Conservation (phyloP, 2,329 filamentous ascomycete genomes). For the Cyphellophora attinorum region DNA sequence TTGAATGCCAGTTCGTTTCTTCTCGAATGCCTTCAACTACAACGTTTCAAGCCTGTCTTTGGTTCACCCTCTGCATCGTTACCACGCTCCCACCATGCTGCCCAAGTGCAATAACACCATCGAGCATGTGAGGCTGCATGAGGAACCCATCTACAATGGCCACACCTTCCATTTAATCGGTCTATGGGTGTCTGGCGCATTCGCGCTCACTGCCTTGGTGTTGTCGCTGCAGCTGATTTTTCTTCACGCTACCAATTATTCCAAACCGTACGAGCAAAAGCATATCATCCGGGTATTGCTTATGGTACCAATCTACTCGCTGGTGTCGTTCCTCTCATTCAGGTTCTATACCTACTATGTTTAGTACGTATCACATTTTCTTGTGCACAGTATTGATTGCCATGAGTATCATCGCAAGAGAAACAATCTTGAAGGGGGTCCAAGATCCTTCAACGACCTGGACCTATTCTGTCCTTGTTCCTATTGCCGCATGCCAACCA, state of each 20-base stretch:
- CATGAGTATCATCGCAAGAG: too few species aligned
- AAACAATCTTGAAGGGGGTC: too few species aligned
- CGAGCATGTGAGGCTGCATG: slow-evolving; percentile 35
- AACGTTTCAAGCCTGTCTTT: too few species aligned
- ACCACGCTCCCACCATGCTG: too few species aligned
- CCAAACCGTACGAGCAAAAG: slow-evolving; percentile 49
- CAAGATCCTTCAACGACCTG: too few species aligned
- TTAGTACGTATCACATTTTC: too few species aligned
- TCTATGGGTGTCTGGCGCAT: slow-evolving; percentile 43
- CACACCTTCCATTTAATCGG: slow-evolving; percentile 49
- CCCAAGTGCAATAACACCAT: slow-evolving; percentile 41
- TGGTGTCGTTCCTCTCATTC: slow-evolving; percentile 64
- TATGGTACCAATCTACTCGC: slow-evolving; percentile 75
- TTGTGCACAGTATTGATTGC: too few species aligned
- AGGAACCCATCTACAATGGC: slow-evolving; percentile 39
- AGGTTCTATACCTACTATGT: slow-evolving; percentile 69
- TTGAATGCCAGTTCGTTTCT: slow-evolving; percentile 69
- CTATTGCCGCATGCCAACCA: too few species aligned
- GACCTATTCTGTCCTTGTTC: too few species aligned
- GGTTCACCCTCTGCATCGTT: too few species aligned
- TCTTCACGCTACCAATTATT: slow-evolving; percentile 51
- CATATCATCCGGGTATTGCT: slow-evolving; percentile 79
- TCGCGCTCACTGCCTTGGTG: slow-evolving; percentile 41
- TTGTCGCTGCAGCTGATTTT: slow-evolving; percentile 47
- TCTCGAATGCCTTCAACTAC: too few species aligned